These are phyloP conservation scores for Lyophyllum atratum DNA, from an alignment of 768 basidiomycete genomes.

Conservation along the genomic window DNA sequence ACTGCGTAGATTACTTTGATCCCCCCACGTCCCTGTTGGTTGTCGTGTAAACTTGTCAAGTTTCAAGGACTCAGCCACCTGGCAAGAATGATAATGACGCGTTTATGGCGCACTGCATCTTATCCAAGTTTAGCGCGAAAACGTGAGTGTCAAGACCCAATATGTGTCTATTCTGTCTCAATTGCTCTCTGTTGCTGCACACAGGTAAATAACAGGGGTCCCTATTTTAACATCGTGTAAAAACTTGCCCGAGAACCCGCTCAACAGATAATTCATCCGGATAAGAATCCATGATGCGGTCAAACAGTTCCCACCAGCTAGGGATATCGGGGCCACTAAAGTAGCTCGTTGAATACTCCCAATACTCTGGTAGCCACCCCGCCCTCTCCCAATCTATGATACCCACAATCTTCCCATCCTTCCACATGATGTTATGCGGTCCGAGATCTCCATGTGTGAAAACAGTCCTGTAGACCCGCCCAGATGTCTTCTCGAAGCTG, in stretches of 20 bases:
- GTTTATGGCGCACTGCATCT: too few relatives aligned
- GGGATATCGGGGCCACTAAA: not conserved
- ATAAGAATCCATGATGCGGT: not conserved
- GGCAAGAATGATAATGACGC: too few relatives aligned
- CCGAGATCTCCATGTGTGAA: constrained; percentile 20
- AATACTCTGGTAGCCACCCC: constrained; percentile 1
- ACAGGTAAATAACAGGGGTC: too few relatives aligned
- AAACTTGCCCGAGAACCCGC: not conserved
- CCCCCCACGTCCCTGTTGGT: too few relatives aligned
- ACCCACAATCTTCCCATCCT: not conserved
- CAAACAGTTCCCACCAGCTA: not conserved
- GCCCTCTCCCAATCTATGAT: constrained; percentile 4
- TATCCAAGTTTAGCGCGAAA: too few relatives aligned
- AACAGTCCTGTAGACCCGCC: constrained; percentile 8
- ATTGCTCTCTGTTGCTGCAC: too few relatives aligned
- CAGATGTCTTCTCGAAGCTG: constrained; percentile 1
- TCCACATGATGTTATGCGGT: not conserved
- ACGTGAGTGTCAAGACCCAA: too few relatives aligned
- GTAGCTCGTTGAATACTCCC: not conserved
- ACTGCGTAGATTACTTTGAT: too few relatives aligned
- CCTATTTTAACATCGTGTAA: not conserved
- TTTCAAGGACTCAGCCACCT: too few relatives aligned
- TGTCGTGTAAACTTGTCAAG: too few relatives aligned
- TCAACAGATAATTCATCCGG: not conserved
- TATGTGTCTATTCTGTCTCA: too few relatives aligned